Base-by-base conservation (phyloP, 441 rosid species). In the Populus hybrid region DNA sequence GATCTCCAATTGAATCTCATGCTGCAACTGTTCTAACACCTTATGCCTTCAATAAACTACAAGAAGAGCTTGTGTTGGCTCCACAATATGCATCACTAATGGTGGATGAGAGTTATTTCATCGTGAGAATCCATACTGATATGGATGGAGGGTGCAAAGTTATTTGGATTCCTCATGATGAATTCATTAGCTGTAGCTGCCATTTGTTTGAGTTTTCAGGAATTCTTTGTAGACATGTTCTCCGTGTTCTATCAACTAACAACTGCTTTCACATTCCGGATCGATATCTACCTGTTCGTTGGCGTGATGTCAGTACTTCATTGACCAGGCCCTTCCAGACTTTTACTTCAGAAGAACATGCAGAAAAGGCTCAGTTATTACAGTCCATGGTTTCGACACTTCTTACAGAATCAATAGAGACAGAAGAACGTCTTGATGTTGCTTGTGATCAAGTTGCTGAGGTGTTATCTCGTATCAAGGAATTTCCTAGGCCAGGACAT, bases 221-320 rank as follows among this genome's bases (percentile, higher is more conserved):
- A 63, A 83, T 86, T 78, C 81, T 86, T 32, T 85, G 86, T 65
- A 68, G 86, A 54, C 86, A 83, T 28, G 74, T 82, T 50, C 81
- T 86, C 35, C 88, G 81, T 38, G 83, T 86, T 70, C 83, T 83
- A 26, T 86, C 86, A 66, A 76, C 73, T 21, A 80, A 80, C 82
- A 86, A 81, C 81, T 86, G 83, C 35, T 83, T 83, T 72, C 86
- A 86, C 79, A 81, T 86, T 71, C 86, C 88, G 3, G 86, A 78
- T 40, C 73, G 35, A 35, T 86, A 78, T 70, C 72, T 83, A n/a
- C 85, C 83, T 3, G 69, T 64, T 21, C 80, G 82, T 10, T 83
- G 86, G 85, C 81, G 80, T 21, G 77, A 80, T 59, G 59, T 26
- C 32, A 73, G 34, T 59, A 46, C 70, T 23, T 82, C 83, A 24